Base-by-base conservation (phyloP, 2,329 filamentous ascomycete genomes). In the Trichoderma koningiopsis region DNA sequence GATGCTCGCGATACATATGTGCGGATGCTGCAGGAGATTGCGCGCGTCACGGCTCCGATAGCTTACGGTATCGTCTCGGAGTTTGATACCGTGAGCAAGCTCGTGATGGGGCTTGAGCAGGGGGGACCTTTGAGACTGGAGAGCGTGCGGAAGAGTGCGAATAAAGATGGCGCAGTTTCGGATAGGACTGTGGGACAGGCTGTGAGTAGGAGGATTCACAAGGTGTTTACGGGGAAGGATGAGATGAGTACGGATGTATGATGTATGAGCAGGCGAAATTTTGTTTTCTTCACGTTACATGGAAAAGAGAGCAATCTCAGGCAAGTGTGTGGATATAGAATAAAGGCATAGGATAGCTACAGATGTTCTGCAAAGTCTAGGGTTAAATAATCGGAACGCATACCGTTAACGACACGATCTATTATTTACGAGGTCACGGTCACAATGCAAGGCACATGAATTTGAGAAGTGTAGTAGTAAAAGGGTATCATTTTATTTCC, bases 21-120 rank as follows among this genome's bases (percentile, higher is more conserved):
- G 56, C 87, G 88, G 72, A 92, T 95, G 91, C 81, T 96, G 62
- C 90, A 93, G 78, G 90, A 94, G 79, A 87, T 94, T 52, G 84
- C 84, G 16, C 87, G 91, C 19, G 85, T 95, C 19, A 94, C 92
- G 6, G 86, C 88, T 0, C 87, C 90, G 0, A 88, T 93, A 74
- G 92, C 92, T 0, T 87, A 90, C 71, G 91, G 91, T 3, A 87
- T 95, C 69, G 84, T 85, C 0, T 81, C 81, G 1, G 84, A 89
- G 76, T 93, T 89, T 76, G 82, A 81, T 1, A 87, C 80, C 5
- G 85, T 92, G 1, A 78, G 82, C 13, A 80, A 85, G 37, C 79
- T 96, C 37, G 83, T 92, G 0, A 79, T 79, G 1, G 90, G 84
- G 0, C 83, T 95, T 64, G 84, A 87, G 73, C 75, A 77, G 0